Evolutionary conservation across 2,329 filamentous ascomycete genomes (phyloP).

Genomic region (Teratosphaeriaceae sp.): DNA sequence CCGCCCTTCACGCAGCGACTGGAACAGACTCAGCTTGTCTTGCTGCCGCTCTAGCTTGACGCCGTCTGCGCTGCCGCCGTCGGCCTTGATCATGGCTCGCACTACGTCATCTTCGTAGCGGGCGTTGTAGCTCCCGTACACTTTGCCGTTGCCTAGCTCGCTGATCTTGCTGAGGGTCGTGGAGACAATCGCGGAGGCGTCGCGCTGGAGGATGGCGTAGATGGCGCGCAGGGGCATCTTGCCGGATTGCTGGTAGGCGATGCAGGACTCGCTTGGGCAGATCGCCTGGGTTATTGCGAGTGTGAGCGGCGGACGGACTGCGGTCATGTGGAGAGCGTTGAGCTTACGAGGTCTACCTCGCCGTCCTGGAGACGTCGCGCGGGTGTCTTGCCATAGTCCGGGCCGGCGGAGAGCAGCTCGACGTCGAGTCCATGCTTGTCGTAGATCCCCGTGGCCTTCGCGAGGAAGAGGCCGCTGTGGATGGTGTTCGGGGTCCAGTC

Average conservation of each 20-base stretch:
- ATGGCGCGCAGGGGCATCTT: constrained; percentile 26
- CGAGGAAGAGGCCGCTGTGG: constrained; percentile 27
- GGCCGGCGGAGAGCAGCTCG: constrained; percentile 23
- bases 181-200: constrained; percentile 26
- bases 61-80: constrained; percentile 19
- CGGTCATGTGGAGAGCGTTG: no score
- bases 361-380: constrained; percentile 22
- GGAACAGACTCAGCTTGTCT: constrained; percentile 26
- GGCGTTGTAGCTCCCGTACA: constrained; percentile 28
- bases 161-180: constrained; percentile 18
- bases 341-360: constrained; percentile 22
- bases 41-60: constrained; percentile 20
- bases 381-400: constrained; percentile 23
- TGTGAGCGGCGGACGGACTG: no score
- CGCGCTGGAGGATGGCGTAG: constrained; percentile 28
- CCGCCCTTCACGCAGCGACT: constrained; percentile 20
- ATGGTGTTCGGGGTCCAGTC: constrained; percentile 31
- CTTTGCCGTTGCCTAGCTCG: constrained; percentile 20
- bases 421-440: constrained; percentile 18
- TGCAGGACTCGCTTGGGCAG: constrained; percentile 27
- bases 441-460: constrained; percentile 20
- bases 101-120: constrained; percentile 28
- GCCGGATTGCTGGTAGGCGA: constrained; percentile 25
- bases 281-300: no score
- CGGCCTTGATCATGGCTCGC: constrained; percentile 19